A percentile compares a stretch with the other conserved stretches of the same genome.
Evolutionary conservation across 179 eudicot genomes (phyloP).

Genomic region (Corrigiola litoralis): DNA sequence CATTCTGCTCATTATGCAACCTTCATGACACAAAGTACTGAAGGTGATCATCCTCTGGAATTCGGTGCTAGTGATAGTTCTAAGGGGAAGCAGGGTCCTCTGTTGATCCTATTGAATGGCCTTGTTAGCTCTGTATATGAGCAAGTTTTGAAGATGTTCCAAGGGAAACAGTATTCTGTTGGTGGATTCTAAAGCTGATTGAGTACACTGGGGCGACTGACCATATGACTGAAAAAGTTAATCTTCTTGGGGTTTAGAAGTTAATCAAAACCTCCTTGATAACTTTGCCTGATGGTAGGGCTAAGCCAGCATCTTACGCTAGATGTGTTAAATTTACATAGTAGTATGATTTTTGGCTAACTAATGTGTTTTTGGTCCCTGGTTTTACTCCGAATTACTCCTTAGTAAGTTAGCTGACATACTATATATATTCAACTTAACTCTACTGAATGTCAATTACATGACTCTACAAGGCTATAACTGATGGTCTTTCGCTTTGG

Average conservation of each 20-base stretch:
- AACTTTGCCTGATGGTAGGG: not conserved
- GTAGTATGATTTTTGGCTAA: not conserved
- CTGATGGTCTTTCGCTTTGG: not conserved
- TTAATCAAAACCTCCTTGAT: not conserved
- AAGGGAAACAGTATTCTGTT: no score
- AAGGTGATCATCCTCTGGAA: no score
- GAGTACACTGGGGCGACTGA: not conserved
- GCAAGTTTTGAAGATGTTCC: not conserved
- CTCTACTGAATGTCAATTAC: not conserved
- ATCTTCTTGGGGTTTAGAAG: not conserved
- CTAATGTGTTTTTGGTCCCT: not conserved
- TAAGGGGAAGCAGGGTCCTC: no score
- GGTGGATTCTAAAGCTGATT: not conserved
- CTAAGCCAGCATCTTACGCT: not conserved
- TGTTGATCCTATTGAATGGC: no score
- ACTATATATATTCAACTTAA: not conserved
- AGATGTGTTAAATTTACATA: not conserved
- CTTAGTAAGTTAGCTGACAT: not conserved
- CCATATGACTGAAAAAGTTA: not conserved
- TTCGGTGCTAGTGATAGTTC: no score
- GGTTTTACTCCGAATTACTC: not conserved
- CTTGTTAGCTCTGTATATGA: no score
- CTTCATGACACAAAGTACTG: no score
- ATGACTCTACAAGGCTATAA: slow-evolving; percentile 1
- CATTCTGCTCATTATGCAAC: no score